Evolutionary conservation across 768 basidiomycete genomes (phyloP).

Genomic region (Tricholoma terreum): DNA sequence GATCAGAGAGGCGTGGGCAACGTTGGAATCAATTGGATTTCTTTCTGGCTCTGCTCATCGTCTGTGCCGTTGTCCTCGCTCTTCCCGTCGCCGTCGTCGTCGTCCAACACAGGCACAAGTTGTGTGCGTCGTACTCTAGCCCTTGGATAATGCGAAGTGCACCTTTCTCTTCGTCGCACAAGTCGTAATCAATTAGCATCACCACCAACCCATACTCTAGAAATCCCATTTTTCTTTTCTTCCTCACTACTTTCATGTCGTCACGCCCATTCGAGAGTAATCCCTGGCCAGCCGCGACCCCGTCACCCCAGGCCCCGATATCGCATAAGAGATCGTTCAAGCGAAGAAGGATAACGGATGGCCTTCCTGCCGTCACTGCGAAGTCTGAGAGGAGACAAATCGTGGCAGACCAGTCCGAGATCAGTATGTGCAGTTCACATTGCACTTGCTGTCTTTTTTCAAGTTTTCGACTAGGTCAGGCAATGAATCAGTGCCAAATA

Average conservation of each 20-base stretch:
- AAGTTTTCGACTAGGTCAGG: constrained; percentile 33
- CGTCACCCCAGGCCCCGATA: constrained; percentile 10
- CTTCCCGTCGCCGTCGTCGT: constrained; percentile 14
- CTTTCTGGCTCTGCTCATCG: constrained; percentile 18
- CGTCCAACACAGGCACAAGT: constrained; percentile 12
- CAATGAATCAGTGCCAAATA: constrained; percentile 48
- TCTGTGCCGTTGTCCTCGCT: constrained; percentile 20
- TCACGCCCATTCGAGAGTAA: constrained; percentile 27
- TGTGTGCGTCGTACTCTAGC: constrained; percentile 4
- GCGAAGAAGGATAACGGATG: constrained; percentile 27
- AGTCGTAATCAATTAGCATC: constrained; percentile 19
- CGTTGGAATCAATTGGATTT: constrained; percentile 12
- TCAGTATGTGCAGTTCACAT: constrained; percentile 24
- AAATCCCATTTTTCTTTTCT: constrained; percentile 19
- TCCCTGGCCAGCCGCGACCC: constrained; percentile 47
- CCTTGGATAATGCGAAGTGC: constrained; percentile 32
- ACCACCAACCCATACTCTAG: constrained; percentile 16
- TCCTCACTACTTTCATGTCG: constrained; percentile 33
- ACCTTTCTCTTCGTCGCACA: constrained; percentile 21
- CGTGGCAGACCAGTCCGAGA: constrained; percentile 33
- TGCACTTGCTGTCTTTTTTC: constrained; percentile 1
- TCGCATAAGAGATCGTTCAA: constrained; percentile 24
- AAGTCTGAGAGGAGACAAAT: constrained; percentile 32
- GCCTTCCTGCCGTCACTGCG: constrained; percentile 21
- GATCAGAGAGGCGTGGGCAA: constrained; percentile 18